Evolutionary conservation across 1,284 basidiomycete species (phyloP).

Genomic region (Exobasidium rhododendri): DNA sequence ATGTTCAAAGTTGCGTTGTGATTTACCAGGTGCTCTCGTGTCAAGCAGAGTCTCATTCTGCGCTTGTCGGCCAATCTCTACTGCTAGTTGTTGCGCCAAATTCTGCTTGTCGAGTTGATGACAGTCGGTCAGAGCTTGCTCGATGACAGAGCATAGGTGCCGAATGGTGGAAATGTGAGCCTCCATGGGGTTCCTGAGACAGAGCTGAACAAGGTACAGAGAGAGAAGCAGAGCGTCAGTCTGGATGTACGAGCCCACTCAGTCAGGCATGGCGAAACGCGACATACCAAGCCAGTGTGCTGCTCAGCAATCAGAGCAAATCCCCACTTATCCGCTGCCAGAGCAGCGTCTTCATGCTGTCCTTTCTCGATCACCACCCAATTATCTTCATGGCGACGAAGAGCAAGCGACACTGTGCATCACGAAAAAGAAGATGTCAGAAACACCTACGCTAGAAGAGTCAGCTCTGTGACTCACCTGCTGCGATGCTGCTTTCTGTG

Average conservation of each 20-base stretch:
- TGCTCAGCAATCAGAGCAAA: not conserved
- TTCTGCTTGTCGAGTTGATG: not conserved
- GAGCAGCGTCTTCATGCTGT: not conserved
- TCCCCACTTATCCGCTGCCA: not conserved
- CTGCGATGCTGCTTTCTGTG: not conserved
- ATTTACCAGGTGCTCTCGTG: not conserved
- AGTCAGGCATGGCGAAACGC: too few species aligned
- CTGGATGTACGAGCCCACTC: too few species aligned
- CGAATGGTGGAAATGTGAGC: not conserved
- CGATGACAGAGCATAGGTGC: not conserved
- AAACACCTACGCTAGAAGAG: too few species aligned
- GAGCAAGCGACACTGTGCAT: not conserved
- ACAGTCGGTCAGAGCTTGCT: not conserved
- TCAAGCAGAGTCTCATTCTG: not conserved
- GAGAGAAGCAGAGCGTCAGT: too few species aligned
- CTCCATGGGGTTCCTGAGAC: not conserved
- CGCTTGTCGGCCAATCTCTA: not conserved
- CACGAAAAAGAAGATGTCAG: too few species aligned
- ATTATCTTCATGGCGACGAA: not conserved
- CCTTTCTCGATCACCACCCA: not conserved
- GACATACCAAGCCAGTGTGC: not conserved
- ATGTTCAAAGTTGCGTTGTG: not conserved
- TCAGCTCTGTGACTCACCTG: not conserved
- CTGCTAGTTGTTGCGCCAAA: not conserved
- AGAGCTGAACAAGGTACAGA: too few species aligned